A percentile compares a stretch with the other conserved stretches of the same genome.
phyloP scores from a whole-genome alignment of 1,284 basidiomycete genomes.

The Boletus smithii region DNA sequence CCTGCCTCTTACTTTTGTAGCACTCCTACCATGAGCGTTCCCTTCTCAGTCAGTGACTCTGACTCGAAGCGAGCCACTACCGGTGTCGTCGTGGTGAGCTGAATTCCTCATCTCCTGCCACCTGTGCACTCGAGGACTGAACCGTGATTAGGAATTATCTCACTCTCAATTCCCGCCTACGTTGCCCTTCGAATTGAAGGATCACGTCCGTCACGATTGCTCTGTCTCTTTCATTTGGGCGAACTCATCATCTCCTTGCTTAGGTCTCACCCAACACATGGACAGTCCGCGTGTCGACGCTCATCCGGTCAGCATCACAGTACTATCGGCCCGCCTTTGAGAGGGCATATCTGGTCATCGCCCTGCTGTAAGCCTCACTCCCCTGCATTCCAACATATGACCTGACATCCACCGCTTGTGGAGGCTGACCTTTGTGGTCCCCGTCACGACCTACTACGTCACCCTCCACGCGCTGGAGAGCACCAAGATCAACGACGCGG shows the following conservation, averaged over 20 bases:
- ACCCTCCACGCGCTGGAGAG: conserved; percentile 29
- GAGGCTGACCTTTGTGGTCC: conserved; percentile 42
- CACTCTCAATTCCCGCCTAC: conserved; percentile 27
- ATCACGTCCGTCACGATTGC: conserved; percentile 23
- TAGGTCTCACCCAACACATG: conserved; percentile 48
- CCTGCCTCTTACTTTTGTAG: not conserved
- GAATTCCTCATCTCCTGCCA: not conserved
- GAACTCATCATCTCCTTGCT: not conserved
- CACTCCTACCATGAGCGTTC: conserved; percentile 16
- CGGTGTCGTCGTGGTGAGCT: conserved; percentile 30
- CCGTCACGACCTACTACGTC: conserved; percentile 40
- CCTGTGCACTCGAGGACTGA: conserved; percentile 1
- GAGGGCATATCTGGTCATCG: conserved; percentile 40
- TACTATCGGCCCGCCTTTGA: conserved; percentile 49
- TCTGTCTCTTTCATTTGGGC: not conserved
- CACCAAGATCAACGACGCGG: not conserved
- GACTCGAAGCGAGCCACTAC: conserved; percentile 15
- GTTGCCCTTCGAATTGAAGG: conserved; percentile 38
- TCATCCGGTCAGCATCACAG: conserved; percentile 39
- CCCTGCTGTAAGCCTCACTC: conserved; percentile 38
- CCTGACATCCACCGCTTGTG: not conserved
- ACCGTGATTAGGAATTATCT: conserved; percentile 33
- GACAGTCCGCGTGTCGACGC: conserved; percentile 40
- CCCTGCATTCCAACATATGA: not conserved
- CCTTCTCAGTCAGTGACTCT: not conserved